Conservation (phyloP, 257 asterid species). For the Leonotis leonurus region DNA sequence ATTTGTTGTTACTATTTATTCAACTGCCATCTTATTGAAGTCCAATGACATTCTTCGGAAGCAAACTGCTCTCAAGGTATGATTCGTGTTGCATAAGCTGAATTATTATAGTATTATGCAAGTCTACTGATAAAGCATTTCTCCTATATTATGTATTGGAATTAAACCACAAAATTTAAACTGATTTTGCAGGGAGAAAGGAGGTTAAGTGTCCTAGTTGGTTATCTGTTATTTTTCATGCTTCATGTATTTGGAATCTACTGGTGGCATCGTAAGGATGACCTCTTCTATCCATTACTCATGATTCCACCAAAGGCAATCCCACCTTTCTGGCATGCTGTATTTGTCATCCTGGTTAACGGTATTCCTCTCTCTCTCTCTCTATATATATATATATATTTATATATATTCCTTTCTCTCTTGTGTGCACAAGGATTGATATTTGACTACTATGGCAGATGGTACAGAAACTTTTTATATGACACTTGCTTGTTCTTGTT, state of each 20-base stretch:
- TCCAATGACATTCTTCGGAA: conserved; percentile 81
- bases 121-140: conserved; percentile 3
- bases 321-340: conserved; percentile 94
- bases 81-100: conserved; percentile 15
- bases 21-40: conserved; percentile 71
- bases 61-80: conserved; percentile 93
- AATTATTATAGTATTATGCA: conserved; percentile 3
- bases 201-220: conserved; percentile 52
- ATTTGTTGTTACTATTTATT: conserved; percentile 68
- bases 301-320: conserved; percentile 80
- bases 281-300: conserved; percentile 55
- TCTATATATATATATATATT: too few relatives aligned
- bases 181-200: conserved; percentile 79
- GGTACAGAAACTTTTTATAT: too few relatives aligned
- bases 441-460: not conserved
- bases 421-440: too few relatives aligned
- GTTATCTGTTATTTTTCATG: conserved; percentile 45
- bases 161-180: not conserved
- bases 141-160: conserved; percentile 1
- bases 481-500: not conserved
- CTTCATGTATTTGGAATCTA: conserved; percentile 67
- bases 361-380: conserved; percentile 38
- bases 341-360: conserved; percentile 66
- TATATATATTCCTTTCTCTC: too few relatives aligned
- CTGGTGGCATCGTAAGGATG: conserved; percentile 75